Conservation (phyloP, 805 yeast species). For the Jamesozyma gamospora region DNA sequence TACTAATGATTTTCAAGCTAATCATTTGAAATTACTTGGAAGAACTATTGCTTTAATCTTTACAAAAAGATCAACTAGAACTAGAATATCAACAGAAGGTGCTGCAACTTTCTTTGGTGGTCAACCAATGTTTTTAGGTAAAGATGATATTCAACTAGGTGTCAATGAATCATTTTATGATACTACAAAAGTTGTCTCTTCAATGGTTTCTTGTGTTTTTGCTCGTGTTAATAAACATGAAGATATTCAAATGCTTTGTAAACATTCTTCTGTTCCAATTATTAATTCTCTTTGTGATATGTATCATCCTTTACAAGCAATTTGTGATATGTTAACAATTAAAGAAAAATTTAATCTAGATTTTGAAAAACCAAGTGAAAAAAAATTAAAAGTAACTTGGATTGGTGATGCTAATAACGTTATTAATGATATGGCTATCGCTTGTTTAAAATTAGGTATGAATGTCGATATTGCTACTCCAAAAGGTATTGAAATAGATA, state of each 20-base stretch:
- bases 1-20: conserved; percentile 27
- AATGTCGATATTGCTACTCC: conserved; percentile 28
- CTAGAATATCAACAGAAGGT: conserved; percentile 89
- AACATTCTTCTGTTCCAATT: conserved; percentile 79
- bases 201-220: conserved; percentile 94
- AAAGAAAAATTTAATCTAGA: conserved; percentile 57
- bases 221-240: conserved; percentile 88
- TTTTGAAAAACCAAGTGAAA: conserved; percentile 12
- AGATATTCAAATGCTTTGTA: conserved; percentile 68
- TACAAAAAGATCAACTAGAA: conserved; percentile 88
- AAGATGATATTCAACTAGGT: conserved; percentile 93
- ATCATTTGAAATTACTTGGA: conserved; percentile 54
- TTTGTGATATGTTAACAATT: conserved; percentile 81
- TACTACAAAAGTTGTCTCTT: conserved; percentile 78
- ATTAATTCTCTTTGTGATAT: conserved; percentile 89
- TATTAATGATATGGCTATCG: conserved; percentile 84
- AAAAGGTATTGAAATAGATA: conserved; percentile 36
- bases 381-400: conserved; percentile 75
- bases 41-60: conserved; percentile 76
- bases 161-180: conserved; percentile 88
- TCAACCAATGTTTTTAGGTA: conserved; percentile 92
- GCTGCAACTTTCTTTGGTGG: conserved; percentile 91
- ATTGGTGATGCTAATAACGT: conserved; percentile 96
- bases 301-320: conserved; percentile 92
- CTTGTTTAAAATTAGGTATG: conserved; percentile 76